Conservation (phyloP, 1,284 basidiomycete genomes). For the Naganishia cerealis region DNA sequence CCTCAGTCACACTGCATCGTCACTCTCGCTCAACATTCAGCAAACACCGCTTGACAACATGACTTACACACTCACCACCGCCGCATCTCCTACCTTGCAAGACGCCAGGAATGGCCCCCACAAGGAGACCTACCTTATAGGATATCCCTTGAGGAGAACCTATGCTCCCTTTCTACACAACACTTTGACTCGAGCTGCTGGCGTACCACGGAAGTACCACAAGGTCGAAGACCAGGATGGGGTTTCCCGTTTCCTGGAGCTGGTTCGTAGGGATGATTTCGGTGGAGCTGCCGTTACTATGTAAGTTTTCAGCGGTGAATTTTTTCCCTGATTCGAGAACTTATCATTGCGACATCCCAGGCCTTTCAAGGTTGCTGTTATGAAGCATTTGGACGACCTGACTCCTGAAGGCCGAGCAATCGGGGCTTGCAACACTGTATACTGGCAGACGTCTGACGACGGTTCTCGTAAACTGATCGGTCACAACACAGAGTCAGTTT, state of each 20-base stretch:
- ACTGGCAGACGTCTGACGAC: slow-evolving; percentile 57
- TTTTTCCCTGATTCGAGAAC: slow-evolving; percentile 66
- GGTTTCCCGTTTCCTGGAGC: slow-evolving; percentile 59
- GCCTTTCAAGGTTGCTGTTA: slow-evolving; percentile 79
- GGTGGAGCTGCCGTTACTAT: slow-evolving; percentile 32
- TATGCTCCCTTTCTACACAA: slow-evolving; percentile 89
- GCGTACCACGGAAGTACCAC: slow-evolving; percentile 73
- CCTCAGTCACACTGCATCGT: not conserved
- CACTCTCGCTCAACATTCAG: not conserved
- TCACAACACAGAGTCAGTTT: slow-evolving; percentile 82
- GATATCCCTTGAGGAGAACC: slow-evolving; percentile 78
- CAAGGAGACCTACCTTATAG: slow-evolving; percentile 75
- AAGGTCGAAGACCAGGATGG: slow-evolving; percentile 68
- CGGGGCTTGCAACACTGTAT: slow-evolving; percentile 83
- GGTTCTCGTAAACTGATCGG: slow-evolving; percentile 64
- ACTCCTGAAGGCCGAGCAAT: slow-evolving; percentile 73
- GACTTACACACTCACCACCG: slow-evolving; percentile 13
- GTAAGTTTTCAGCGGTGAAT: slow-evolving; percentile 53
- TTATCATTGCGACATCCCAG: slow-evolving; percentile 73
- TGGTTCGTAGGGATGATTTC: slow-evolving; percentile 21
- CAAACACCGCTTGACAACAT: not conserved
- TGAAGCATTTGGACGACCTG: slow-evolving; percentile 70
- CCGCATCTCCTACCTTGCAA: slow-evolving; percentile 17
- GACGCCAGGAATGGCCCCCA: slow-evolving; percentile 17
- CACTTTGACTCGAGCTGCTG: slow-evolving; percentile 72